phyloP scores from a whole-genome alignment of 1,139 yeast species.

The Schwanniomyces etchellsii region DNA sequence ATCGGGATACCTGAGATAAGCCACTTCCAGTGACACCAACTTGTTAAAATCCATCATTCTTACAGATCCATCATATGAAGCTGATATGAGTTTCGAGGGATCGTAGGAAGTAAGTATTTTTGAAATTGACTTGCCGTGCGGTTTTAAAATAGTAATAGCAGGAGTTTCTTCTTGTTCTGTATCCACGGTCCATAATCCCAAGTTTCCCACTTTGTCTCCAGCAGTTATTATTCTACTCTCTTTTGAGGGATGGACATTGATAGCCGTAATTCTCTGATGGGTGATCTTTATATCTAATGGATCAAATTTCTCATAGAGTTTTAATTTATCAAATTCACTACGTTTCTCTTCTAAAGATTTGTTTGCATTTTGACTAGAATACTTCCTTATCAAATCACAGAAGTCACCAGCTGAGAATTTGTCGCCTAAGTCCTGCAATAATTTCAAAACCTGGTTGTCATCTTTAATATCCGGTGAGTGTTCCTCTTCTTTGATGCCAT shows the following conservation, averaged over 20 bases:
- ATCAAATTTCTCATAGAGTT: conserved; percentile 50
- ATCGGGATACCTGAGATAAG: conserved; percentile 47
- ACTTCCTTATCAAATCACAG: conserved; percentile 45
- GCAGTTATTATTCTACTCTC: conserved; percentile 65
- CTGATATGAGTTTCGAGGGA: conserved; percentile 54
- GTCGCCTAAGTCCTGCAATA: conserved; percentile 41
- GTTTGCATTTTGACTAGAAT: conserved; percentile 21
- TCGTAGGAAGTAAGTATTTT: conserved; percentile 51
- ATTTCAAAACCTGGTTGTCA: conserved; percentile 30
- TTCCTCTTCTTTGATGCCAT: conserved; percentile 16
- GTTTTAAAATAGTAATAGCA: conserved; percentile 55
- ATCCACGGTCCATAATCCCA: conserved; percentile 88
- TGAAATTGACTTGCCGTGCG: conserved; percentile 74
- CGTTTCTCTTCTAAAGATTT: conserved; percentile 41
- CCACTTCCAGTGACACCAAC: conserved; percentile 52
- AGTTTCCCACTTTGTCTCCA: conserved; percentile 80
- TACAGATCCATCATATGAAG: conserved; percentile 85
- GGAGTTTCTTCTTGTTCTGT: conserved; percentile 43
- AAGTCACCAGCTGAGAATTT: conserved; percentile 77
- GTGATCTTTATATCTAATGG: conserved; percentile 72
- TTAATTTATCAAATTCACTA: conserved; percentile 45
- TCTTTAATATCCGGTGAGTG: conserved; percentile 23
- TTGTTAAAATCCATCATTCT: conserved; percentile 64
- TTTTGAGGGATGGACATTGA: conserved; percentile 69
- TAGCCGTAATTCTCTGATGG: conserved; percentile 66